phyloP scores from a whole-genome alignment of 2,329 filamentous ascomycete species.

The Neonectria magnoliae region DNA sequence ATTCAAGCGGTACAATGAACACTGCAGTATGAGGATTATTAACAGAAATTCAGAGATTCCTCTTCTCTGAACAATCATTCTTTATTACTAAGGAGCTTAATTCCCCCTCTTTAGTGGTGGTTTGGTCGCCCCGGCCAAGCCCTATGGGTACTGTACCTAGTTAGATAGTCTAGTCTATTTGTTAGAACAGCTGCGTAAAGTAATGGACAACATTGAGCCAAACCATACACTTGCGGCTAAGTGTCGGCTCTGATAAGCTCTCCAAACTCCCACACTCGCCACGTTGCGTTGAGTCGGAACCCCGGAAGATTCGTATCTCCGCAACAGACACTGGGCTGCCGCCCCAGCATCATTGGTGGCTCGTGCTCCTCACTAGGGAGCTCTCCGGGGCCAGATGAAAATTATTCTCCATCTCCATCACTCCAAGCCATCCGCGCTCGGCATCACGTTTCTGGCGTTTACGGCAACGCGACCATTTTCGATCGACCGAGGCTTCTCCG shows the following conservation, averaged over 20 bases:
- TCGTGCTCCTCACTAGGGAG: conserved; percentile 43
- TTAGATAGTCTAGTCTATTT: no score
- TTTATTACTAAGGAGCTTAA: neutral
- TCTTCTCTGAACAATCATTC: neutral
- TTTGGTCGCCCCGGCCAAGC: neutral
- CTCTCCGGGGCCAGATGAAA: conserved; percentile 46
- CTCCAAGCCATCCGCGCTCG: conserved; percentile 42
- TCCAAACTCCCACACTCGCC: neutral
- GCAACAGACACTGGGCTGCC: conserved; percentile 30
- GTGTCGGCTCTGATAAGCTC: conserved; percentile 11
- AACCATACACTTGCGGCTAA: conserved; percentile 17
- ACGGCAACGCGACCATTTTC: conserved; percentile 39
- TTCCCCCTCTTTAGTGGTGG: neutral
- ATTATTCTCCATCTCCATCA: conserved; percentile 49
- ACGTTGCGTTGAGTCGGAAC: conserved; percentile 16
- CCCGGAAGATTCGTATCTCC: conserved; percentile 34
- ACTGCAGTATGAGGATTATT: no score
- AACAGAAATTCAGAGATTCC: neutral
- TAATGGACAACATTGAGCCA: neutral
- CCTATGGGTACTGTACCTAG: neutral
- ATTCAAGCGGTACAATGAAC: neutral
- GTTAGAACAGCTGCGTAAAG: no score
- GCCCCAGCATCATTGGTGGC: conserved; percentile 43
- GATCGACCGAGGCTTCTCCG: conserved; percentile 33
- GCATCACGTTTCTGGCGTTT: conserved; percentile 47